Evolutionary conservation across 257 asterid genomes (phyloP).

Genomic region (Cinchona pubescens): DNA sequence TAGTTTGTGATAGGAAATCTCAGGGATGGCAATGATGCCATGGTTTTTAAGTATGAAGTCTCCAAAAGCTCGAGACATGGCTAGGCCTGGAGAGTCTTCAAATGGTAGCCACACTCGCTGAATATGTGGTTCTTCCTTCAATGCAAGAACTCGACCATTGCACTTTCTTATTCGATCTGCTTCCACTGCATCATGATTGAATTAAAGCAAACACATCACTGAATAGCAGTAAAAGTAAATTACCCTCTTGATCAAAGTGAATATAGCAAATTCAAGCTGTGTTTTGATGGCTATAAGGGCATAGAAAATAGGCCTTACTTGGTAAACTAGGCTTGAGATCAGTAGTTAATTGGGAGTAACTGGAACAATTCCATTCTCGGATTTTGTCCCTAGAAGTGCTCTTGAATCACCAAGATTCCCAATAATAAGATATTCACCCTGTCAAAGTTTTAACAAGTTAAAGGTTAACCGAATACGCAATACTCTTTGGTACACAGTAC

Average conservation of each 20-base stretch:
- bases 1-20: constrained; percentile 49
- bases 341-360: constrained; percentile 67
- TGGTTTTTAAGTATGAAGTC: constrained; percentile 65
- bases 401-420: constrained; percentile 92
- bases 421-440: constrained; percentile 65
- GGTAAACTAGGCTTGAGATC: constrained; percentile 77
- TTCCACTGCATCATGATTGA: constrained; percentile 50
- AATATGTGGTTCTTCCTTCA: constrained; percentile 62
- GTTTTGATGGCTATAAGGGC: background rate
- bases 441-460: background rate
- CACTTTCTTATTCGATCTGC: constrained; percentile 72
- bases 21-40: constrained; percentile 69
- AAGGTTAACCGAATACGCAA: too few relatives aligned
- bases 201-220: background rate
- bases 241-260: background rate
- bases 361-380: constrained; percentile 45
- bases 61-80: constrained; percentile 86
- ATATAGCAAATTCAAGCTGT: background rate
- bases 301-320: constrained; percentile 35
- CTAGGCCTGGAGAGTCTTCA: constrained; percentile 76
- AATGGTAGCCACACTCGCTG: constrained; percentile 78
- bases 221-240: background rate
- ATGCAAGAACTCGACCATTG: constrained; percentile 66
- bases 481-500: too few relatives aligned
- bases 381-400: constrained; percentile 63